Base-by-base conservation (phyloP, 768 basidiomycete genomes). In the Termitomyces sp. region DNA sequence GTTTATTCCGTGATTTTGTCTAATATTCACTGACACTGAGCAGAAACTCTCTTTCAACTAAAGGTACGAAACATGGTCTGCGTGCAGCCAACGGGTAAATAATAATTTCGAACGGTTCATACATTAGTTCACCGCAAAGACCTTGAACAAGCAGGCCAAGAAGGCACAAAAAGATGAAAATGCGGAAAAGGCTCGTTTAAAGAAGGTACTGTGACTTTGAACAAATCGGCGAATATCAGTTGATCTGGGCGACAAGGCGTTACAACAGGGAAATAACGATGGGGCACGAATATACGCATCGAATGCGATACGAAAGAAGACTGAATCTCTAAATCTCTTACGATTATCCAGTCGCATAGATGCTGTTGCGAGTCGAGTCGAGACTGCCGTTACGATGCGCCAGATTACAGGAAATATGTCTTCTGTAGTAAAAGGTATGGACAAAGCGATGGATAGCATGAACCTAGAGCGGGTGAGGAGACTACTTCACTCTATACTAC, bases 371-470 rank as follows among this genome's bases (percentile, higher is more conserved):
- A 94, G 92, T 66, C 78, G 96, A 26, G 95, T 99, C 0, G 97
- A 99, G 75, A 98, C 97, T 18, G 97, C 97, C 0, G 94, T 98
- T 44, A 98, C 96, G 56, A 98, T 99, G 93, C 85, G 92, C 50
- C 84, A 92, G 73, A 90, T 99, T 42, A 96, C 97, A 32, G 94
- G 94, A 4, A 94, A 88, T 70, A 97, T 99, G 96, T 87, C 93
- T 16, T 88, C 87, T 36, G 97, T 98, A 3, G 97, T 99, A 46
- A 87, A 86, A 66, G 95, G 94, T 35, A 98, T 99, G 97, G 97
- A 99, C 71, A 92, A 89, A 69, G 97, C 97, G 4, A 98, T 99
- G 97, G 90, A 97, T 65, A 90, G 80, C 73, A 99, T 99, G 97
- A 98, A 99, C 77, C 82, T 98, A 57, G 97, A 99, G 66, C 82